Base-by-base conservation (phyloP, 2,329 filamentous ascomycete species). In the Fusarium nurragi region DNA sequence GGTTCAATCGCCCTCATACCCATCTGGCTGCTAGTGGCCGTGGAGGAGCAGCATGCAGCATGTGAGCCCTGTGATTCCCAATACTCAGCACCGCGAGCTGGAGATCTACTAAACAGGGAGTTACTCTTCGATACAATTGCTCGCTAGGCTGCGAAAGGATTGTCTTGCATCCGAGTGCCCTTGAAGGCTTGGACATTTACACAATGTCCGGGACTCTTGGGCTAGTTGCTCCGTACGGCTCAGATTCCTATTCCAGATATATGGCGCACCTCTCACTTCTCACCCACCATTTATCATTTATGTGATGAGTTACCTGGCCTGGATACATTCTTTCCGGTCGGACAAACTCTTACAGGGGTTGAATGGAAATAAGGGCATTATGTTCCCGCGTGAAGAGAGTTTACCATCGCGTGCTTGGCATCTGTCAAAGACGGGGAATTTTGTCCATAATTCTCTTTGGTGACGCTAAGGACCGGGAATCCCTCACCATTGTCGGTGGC, bases 161-260 rank as follows among this genome's bases (percentile, higher is more conserved):
- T 30, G 39, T 16, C 54, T 28, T 67, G 39, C 64, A 40, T 64
- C 14, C 11, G 41, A 38, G 30, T 32, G 26, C 23, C 22, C 34
- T 32, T 21, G n/a, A n/a, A n/a, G n/a, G n/a, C n/a, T 8, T 26
- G 25, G 12, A 26, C 9, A 8, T 26, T 26, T 26, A 26, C 25
- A 30, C 19, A 14, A 44, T 41, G 26, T 21, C 14, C 21, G n/a
- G 43, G 19, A 39, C 22, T 23, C 23, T 45, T 18, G 13, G 32
- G 54, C 7, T 26, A 18, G 26, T 37, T 23, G 30, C 25, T 38
- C 12, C 39, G 39, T 16, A 38, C 54, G 49, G 64, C 41, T 55
- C 36, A 45, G 34, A 60, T 66, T 19, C 64, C 64, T 59, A 49
- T 67, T 55, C 30, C 26, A 63, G 64, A 21, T 47, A 36, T 52